These are phyloP conservation scores for Phlebopus sp. DNA, from an alignment of 1,284 basidiomycete genomes.

Conservation along the genomic window DNA sequence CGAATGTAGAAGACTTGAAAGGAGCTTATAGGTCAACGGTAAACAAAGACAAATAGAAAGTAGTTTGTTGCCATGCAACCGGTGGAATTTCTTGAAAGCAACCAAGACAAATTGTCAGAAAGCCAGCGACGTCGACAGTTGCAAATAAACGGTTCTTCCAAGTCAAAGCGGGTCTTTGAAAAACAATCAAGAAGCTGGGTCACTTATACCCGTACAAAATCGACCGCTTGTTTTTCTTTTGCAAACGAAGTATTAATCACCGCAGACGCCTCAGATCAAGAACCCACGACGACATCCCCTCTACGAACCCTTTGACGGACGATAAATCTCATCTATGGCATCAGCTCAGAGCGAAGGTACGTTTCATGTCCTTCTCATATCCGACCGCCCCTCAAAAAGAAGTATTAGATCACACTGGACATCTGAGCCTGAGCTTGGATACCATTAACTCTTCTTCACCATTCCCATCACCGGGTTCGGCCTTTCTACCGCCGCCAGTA, in stretches of 20 bases:
- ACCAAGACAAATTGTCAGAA: background rate
- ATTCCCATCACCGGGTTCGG: conserved; percentile 65
- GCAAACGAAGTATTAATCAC: background rate
- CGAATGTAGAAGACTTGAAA: too few relatives aligned
- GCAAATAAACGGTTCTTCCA: background rate
- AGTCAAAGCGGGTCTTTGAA: conserved; percentile 7
- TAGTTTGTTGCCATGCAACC: conserved; percentile 10
- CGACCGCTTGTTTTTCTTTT: background rate
- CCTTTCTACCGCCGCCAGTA: conserved; percentile 63
- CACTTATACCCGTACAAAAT: background rate
- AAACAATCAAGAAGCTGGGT: background rate
- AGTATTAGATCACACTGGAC: conserved; percentile 4
- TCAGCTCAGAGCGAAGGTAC: conserved; percentile 7
- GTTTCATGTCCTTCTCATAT: background rate
- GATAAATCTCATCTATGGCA: conserved; percentile 3
- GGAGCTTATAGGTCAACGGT: conserved; percentile 1
- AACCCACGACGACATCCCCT: background rate
- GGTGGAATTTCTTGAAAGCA: conserved; percentile 8
- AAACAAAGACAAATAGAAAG: conserved; percentile 21
- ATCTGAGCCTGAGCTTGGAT: conserved; percentile 28
- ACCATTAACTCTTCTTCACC: conserved; percentile 49
- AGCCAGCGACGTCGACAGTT: too few relatives aligned
- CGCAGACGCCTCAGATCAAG: conserved; percentile 1
- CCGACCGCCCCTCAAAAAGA: background rate
- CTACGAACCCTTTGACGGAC: too few relatives aligned